Evolutionary conservation across 2,329 filamentous ascomycete species (phyloP).

Genomic region (Venturia pyrina): DNA sequence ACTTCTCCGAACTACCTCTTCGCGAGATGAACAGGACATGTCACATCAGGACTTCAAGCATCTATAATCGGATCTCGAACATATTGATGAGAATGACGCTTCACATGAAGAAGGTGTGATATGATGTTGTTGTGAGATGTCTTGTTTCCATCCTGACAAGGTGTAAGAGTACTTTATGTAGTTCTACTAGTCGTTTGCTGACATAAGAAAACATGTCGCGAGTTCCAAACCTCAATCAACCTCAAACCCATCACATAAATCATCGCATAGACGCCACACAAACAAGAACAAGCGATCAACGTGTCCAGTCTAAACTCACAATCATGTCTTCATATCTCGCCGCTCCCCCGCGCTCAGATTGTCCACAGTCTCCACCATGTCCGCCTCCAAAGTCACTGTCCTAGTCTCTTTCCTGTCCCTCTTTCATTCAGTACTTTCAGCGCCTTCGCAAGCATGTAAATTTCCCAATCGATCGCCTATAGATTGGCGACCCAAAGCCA

Average conservation of each 20-base stretch:
- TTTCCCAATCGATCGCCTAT: background rate
- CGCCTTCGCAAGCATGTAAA: slow-evolving; percentile 3
- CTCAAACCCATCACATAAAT: slow-evolving; percentile 4
- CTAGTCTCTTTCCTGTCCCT: background rate
- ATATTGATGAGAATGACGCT: no score
- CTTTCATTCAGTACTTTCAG: background rate
- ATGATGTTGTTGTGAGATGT: background rate
- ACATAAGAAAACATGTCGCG: background rate
- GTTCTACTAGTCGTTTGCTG: background rate
- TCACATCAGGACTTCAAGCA: no score
- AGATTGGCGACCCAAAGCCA: slow-evolving; percentile 10
- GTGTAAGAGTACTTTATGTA: no score
- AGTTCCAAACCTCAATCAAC: background rate
- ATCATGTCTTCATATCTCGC: background rate
- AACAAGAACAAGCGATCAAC: background rate
- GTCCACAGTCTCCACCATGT: background rate
- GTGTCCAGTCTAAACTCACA: background rate
- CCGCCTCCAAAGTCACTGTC: background rate
- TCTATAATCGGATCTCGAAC: no score
- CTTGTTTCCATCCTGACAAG: background rate
- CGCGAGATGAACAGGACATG: no score
- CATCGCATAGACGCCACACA: background rate
- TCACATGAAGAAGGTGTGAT: background rate
- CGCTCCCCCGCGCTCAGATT: background rate
- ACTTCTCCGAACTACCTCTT: no score